Base-by-base conservation (phyloP, 2,329 filamentous ascomycete genomes). In the Ambrosiella cleistominuta region DNA sequence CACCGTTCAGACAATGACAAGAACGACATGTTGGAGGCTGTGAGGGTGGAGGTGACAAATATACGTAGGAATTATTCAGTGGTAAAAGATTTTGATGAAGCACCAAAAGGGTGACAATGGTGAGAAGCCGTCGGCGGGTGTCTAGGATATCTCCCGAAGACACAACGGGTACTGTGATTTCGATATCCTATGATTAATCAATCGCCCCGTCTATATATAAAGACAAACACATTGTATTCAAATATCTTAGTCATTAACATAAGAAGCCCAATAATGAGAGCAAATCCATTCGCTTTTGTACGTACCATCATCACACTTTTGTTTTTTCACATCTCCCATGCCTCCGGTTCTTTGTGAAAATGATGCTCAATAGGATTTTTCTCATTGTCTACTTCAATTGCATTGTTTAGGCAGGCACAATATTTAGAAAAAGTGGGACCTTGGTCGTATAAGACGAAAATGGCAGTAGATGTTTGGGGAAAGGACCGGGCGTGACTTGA, bases 1-100 rank as follows among this genome's bases (percentile, higher is more conserved):
- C 27, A 27, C 27, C 4, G 62, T 69, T 68, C 53, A 64, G 61
- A 53, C 70, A 72, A 51, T 35, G 35, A 39, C 52, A 9, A 19
- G 19, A 19, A 42, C 19, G 8, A 19, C 8, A 35, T 51, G 47
- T 51, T 51, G 47, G 39, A 42, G 6, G 47, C 47, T 35, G 45
- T 51, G 47, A 19, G 27, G 9, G 9, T 11, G 47, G 7, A 9
- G 13, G 35, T 11, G 19, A 35, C 1, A 35, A 11, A 19, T 47
- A 5, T 3, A 17, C 7, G 19, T 47, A n/a, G 44, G 7, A 17
- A 17, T 13, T 11, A 36, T 51, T 13, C 2, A 49, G 17, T 15
- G 6, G 15, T n/a, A 19, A 49, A 49, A 49, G 17, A 49, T n/a
- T 2, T 9, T n/a, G 15, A n/a, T n/a, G 45, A 9, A 11, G 12